phyloP scores from a whole-genome alignment of 805 yeast species.

The Saturnispora serradocipensis region DNA sequence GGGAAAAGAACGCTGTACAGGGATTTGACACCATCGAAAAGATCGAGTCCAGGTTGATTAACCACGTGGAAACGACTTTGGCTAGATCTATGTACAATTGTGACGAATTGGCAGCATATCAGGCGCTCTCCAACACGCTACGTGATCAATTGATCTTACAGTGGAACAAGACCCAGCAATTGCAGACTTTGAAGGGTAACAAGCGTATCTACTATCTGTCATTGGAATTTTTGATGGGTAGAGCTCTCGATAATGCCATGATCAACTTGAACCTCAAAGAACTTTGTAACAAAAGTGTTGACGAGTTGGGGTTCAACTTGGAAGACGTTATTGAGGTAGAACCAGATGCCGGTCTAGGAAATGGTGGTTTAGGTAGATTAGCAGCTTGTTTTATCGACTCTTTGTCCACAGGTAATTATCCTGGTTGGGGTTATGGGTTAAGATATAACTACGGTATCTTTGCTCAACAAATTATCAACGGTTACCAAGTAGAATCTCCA shows the following conservation, averaged over 20 bases:
- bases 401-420: slow-evolving; percentile 72
- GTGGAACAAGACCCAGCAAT: slow-evolving; percentile 92
- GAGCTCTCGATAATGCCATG: slow-evolving; percentile 90
- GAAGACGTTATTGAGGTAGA: slow-evolving; percentile 82
- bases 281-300: slow-evolving; percentile 44
- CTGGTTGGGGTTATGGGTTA: slow-evolving; percentile 95
- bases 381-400: slow-evolving; percentile 95
- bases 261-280: slow-evolving; percentile 68
- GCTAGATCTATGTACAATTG: slow-evolving; percentile 91
- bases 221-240: slow-evolving; percentile 86
- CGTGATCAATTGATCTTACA: slow-evolving; percentile 73
- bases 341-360: slow-evolving; percentile 92
- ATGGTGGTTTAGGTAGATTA: slow-evolving; percentile 89
- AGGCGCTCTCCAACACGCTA: slow-evolving; percentile 71
- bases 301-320: slow-evolving; percentile 74
- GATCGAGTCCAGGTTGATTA: slow-evolving; percentile 61
- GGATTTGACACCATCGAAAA: slow-evolving; percentile 42
- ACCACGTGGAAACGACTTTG: slow-evolving; percentile 82
- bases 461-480: slow-evolving; percentile 80
- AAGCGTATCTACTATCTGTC: slow-evolving; percentile 83
- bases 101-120: slow-evolving; percentile 87
- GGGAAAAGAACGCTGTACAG: slow-evolving; percentile 61
- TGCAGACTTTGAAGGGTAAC: slow-evolving; percentile 72
- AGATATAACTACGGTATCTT: slow-evolving; percentile 92
- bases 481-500: slow-evolving; percentile 90